Percentiles rank a stretch among this genome's conserved stretches.
Evolutionary conservation across 768 basidiomycete species (phyloP).

Genomic region (Hypholoma fasciculare): DNA sequence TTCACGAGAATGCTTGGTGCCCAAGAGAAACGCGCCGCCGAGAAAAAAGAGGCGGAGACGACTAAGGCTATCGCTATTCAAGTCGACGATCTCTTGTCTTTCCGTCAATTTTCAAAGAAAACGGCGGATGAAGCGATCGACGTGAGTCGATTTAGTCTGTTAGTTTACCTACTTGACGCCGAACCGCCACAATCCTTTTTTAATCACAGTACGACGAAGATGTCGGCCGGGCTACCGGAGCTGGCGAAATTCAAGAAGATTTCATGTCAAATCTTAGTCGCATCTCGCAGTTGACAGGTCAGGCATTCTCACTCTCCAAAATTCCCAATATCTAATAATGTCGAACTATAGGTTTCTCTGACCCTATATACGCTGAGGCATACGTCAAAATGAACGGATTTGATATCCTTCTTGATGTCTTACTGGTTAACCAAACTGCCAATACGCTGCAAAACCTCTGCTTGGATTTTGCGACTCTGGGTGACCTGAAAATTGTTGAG

Average conservation of each 20-base stretch:
- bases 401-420: slow-evolving; percentile 92
- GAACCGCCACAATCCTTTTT: no score
- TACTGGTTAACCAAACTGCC: slow-evolving; percentile 93
- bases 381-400: slow-evolving; percentile 98
- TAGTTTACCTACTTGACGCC: no score
- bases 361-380: slow-evolving; percentile 97
- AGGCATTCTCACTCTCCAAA: slow-evolving; percentile 11
- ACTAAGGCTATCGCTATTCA: slow-evolving; percentile 72
- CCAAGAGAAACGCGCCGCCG: slow-evolving; percentile 92
- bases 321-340: not conserved
- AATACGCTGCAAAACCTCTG: slow-evolving; percentile 96
- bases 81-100: slow-evolving; percentile 88
- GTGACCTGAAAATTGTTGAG: slow-evolving; percentile 96
- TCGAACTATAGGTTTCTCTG: slow-evolving; percentile 77
- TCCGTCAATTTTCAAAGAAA: slow-evolving; percentile 97
- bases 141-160: slow-evolving; percentile 30
- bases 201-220: slow-evolving; percentile 78
- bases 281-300: slow-evolving; percentile 92
- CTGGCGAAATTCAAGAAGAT: slow-evolving; percentile 83
- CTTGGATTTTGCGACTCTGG: slow-evolving; percentile 95
- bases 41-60: slow-evolving; percentile 85
- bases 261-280: slow-evolving; percentile 92
- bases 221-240: slow-evolving; percentile 85
- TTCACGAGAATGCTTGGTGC: slow-evolving; percentile 95
- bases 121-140: slow-evolving; percentile 76